Base-by-base conservation (phyloP, 345 rosid genomes). In the Linum lewisii region DNA sequence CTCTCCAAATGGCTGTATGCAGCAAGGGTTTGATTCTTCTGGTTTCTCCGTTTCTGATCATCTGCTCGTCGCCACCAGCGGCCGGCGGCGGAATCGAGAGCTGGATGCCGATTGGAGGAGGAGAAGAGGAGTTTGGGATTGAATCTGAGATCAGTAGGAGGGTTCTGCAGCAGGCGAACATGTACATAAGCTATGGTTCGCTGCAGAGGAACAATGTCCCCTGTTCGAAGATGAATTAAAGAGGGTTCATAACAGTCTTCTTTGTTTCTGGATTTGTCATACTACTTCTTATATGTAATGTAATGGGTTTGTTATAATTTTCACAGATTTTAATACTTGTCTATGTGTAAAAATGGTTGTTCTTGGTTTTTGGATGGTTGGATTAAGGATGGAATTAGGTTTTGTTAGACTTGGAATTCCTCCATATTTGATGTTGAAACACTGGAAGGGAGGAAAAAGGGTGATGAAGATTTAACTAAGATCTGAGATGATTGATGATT, bases 141-240 rank as follows among this genome's bases (percentile, higher is more conserved):
- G 97, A 85, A 25, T 77, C 95, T 0, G 99, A 90, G 63, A 82
- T 75, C 74, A 87, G 65, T 81, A 58, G 97, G 69, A 91, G 97
- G 44, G 87, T 94, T 16, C 72, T 93, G 66, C 88, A 42, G 47
- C 47, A 42, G 18, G 4, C 91, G 1, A 85, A 90, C 34, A 81
- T 47, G 51, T 89, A 87, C 79, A 68, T 93, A 59, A 82, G 99
- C 94, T 93, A 93, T 70, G 95, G 91, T 29, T 93, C 97, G 23
- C 82, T 93, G 60, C 84, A 64, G 90, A 83, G 77, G 83, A 80
- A 93, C 86, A 71, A 72, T 32, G 99, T 93, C 7, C 99, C 99
- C 24, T 93, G 99, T 71, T 89, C 99, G 4, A 77, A 85, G 70
- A n/a, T 73, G 57, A 11, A 42, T 7, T 14, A 3, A 42, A 42